phyloP scores from a whole-genome alignment of 140 eudicot species.

The Cichorium intybus region DNA sequence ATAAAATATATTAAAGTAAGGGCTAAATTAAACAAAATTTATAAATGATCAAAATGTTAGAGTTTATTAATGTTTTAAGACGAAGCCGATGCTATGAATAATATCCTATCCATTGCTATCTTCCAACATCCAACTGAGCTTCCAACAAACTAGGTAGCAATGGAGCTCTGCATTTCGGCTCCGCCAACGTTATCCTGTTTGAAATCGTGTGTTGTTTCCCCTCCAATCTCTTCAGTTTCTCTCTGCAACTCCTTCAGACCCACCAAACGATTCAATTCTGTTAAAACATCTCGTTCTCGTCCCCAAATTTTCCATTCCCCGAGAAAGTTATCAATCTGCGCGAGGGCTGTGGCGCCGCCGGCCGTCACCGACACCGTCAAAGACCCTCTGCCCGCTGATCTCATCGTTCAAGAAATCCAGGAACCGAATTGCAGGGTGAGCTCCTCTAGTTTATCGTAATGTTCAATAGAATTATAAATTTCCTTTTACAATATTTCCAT shows the following conservation, averaged over 20 bases:
- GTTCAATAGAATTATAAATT: background rate
- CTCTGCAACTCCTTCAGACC: constrained; percentile 16
- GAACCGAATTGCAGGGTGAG: constrained; percentile 17
- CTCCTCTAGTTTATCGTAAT: background rate
- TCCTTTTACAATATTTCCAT: background rate
- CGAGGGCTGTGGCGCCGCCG: constrained; percentile 43
- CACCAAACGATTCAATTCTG: constrained; percentile 18
- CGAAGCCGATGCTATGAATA: no score
- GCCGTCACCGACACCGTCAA: constrained; percentile 28
- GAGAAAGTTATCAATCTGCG: constrained; percentile 8
- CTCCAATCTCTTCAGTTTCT: constrained; percentile 27
- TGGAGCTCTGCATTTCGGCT: background rate
- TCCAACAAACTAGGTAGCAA: constrained; percentile 1
- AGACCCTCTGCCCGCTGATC: constrained; percentile 48
- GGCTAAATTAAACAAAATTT: no score
- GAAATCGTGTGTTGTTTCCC: constrained; percentile 18
- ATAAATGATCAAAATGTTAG: no score
- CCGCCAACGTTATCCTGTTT: constrained; percentile 15
- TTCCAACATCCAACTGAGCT: constrained; percentile 20
- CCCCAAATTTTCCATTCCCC: constrained; percentile 31
- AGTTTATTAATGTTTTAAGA: no score
- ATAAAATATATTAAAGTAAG: no score
- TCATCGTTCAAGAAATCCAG: constrained; percentile 51
- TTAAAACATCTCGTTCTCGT: constrained; percentile 31
- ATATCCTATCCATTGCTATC: constrained; percentile 36